Evolutionary conservation across 177 flowering plant species (phyloP).

Genomic region (Vitis hybrid): DNA sequence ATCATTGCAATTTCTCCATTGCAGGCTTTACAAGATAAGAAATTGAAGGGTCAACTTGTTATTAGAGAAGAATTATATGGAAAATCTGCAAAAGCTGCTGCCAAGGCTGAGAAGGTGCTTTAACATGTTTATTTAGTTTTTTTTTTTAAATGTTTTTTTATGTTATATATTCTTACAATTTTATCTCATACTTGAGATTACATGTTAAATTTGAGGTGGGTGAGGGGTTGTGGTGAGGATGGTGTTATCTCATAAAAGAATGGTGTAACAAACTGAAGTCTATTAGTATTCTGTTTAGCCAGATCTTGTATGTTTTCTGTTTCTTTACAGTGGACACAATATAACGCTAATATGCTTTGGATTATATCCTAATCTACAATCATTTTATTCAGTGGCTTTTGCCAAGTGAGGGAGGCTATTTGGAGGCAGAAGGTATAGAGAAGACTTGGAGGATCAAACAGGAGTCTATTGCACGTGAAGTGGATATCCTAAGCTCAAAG

Average conservation of each 20-base stretch:
- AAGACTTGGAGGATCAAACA: slow-evolving; percentile 85
- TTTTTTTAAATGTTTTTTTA: background rate
- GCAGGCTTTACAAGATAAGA: slow-evolving; percentile 75
- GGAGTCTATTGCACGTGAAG: slow-evolving; percentile 66
- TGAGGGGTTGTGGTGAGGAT: too few species aligned
- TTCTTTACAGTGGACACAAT: background rate
- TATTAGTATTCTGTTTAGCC: background rate
- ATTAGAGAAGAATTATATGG: slow-evolving; percentile 69
- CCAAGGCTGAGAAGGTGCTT: slow-evolving; percentile 80
- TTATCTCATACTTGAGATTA: background rate
- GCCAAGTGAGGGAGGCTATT: slow-evolving; percentile 79
- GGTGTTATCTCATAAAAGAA: too few species aligned
- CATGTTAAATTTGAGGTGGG: too few species aligned
- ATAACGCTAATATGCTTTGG: background rate
- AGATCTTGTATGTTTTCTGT: background rate
- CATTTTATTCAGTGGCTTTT: slow-evolving; percentile 74
- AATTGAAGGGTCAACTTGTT: slow-evolving; percentile 75
- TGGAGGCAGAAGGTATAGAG: slow-evolving; percentile 90
- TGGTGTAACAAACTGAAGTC: background rate
- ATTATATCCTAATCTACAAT: background rate
- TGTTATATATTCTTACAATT: background rate
- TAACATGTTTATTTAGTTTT: background rate
- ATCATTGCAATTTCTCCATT: background rate
- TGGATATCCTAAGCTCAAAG: slow-evolving; percentile 68
- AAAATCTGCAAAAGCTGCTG: slow-evolving; percentile 82